Percentiles rank a stretch among this genome's conserved stretches.
These are phyloP conservation scores for Aquilaria sinensis DNA, from an alignment of 345 rosid species.

Conservation along the genomic window DNA sequence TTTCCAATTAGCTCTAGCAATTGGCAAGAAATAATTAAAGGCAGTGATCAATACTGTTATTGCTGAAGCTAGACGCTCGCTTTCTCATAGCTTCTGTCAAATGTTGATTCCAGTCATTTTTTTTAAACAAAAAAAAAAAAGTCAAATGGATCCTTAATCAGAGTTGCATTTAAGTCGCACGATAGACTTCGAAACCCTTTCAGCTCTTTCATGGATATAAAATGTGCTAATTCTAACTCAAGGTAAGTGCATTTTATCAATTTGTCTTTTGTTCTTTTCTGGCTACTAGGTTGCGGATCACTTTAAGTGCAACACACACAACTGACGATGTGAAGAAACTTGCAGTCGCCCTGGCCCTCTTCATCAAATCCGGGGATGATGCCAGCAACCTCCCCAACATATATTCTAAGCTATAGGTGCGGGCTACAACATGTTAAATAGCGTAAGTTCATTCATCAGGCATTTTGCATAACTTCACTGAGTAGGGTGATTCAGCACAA, in stretches of 20 bases:
- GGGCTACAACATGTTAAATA: background rate
- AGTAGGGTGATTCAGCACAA: too few relatives aligned
- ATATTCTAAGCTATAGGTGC: constrained; percentile 35
- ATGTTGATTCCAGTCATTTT: too few relatives aligned
- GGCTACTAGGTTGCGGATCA: constrained; percentile 60
- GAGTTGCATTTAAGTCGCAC: background rate
- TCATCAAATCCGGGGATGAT: constrained; percentile 42
- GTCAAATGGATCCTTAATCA: too few relatives aligned
- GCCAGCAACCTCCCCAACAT: constrained; percentile 22
- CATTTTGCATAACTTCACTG: too few relatives aligned
- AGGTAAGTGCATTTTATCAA: background rate
- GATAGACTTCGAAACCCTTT: background rate
- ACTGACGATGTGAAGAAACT: constrained; percentile 76
- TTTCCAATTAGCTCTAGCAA: too few relatives aligned
- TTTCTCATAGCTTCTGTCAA: too few relatives aligned
- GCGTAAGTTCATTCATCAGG: too few relatives aligned
- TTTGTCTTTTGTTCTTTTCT: background rate
- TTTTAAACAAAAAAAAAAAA: too few relatives aligned
- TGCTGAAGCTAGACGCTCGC: too few relatives aligned
- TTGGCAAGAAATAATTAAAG: too few relatives aligned
- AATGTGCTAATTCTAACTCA: background rate
- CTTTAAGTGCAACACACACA: constrained; percentile 70
- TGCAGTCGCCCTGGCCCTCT: constrained; percentile 42
- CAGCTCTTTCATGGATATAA: background rate
- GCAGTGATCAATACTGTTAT: too few relatives aligned